A percentile compares a stretch with the other conserved stretches of the same genome.
phyloP scores from a whole-genome alignment of 202 grass and related monocot genomes.

The Schoenoplectus triqueter region DNA sequence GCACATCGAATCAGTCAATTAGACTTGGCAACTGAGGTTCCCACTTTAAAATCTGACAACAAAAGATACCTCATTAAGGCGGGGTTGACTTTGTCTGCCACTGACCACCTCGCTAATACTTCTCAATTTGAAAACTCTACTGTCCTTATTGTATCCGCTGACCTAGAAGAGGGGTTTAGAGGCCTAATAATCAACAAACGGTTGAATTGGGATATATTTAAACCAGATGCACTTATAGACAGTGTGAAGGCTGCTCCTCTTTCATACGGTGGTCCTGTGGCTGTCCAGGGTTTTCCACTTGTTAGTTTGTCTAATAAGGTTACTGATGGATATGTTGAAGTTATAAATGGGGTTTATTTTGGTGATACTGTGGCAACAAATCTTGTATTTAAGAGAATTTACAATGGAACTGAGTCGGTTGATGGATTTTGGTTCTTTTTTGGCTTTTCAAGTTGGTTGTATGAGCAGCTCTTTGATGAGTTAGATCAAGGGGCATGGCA shows the following conservation, averaged over 20 bases:
- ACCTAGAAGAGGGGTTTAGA: conserved; percentile 62
- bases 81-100: conserved; percentile 71
- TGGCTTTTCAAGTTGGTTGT: conserved; percentile 73
- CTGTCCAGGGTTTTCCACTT: conserved; percentile 66
- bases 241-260: conserved; percentile 60
- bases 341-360: conserved; percentile 66
- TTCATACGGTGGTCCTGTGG: conserved; percentile 84
- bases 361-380: conserved; percentile 66
- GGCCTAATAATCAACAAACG: conserved; percentile 86
- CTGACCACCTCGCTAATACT: conserved; percentile 51
- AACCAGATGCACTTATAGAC: conserved; percentile 61
- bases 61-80: conserved; percentile 41
- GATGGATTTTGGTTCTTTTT: conserved; percentile 84
- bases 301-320: conserved; percentile 66
- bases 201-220: conserved; percentile 77
- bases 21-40: conserved; percentile 32
- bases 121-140: conserved; percentile 70
- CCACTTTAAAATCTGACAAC: conserved; percentile 36
- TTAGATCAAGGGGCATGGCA: conserved; percentile 68
- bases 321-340: conserved; percentile 59
- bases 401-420: conserved; percentile 47
- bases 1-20: conserved; percentile 35
- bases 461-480: conserved; percentile 75
- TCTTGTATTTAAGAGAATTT: conserved; percentile 50
- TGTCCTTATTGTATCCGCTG: conserved; percentile 66